Evolutionary conservation across 352 stramenopile genomes (phyloP).

Genomic region (Phytophthora fragariaefolia): DNA sequence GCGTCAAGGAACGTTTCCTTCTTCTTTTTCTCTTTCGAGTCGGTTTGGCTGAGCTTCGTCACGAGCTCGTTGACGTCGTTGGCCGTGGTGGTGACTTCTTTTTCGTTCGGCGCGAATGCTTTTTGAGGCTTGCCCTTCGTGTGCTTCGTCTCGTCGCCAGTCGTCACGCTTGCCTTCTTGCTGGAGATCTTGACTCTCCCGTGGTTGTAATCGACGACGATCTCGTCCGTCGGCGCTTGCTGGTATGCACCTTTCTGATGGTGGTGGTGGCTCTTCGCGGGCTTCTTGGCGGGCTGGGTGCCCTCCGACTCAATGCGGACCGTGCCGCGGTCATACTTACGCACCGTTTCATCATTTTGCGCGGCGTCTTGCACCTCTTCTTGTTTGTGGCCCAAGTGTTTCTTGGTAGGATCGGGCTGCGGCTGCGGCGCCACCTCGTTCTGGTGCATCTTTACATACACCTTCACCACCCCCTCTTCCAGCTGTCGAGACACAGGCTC

Average conservation of each 20-base stretch:
- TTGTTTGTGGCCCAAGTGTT: conserved; percentile 32
- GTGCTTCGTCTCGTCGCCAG: conserved; percentile 14
- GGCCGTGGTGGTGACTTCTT: conserved; percentile 35
- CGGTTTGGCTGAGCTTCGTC: conserved; percentile 59
- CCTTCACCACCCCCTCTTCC: conserved; percentile 36
- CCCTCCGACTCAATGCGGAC: conserved; percentile 39
- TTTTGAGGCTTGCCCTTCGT: conserved; percentile 23
- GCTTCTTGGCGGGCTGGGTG: conserved; percentile 32
- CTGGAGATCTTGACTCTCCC: conserved; percentile 54
- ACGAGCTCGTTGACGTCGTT: conserved; percentile 56
- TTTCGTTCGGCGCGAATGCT: conserved; percentile 13
- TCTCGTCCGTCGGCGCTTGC: conserved; percentile 38
- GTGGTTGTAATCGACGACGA: conserved; percentile 58
- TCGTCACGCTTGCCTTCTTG: conserved; percentile 10
- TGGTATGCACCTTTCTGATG: conserved; percentile 23
- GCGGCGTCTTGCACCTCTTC: conserved; percentile 11
- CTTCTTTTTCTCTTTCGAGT: conserved; percentile 33
- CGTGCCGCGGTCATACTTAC: conserved; percentile 43
- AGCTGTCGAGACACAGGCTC: conserved; percentile 31
- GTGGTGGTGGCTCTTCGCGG: conserved; percentile 24
- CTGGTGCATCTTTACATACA: conserved; percentile 31
- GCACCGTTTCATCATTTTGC: conserved; percentile 35
- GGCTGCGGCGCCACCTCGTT: conserved; percentile 12
- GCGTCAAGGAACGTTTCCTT: conserved; percentile 51
- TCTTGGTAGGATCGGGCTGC: conserved; percentile 7